Conservation (phyloP, 2,329 filamentous ascomycete genomes). For the Metarhizium brunneum region DNA sequence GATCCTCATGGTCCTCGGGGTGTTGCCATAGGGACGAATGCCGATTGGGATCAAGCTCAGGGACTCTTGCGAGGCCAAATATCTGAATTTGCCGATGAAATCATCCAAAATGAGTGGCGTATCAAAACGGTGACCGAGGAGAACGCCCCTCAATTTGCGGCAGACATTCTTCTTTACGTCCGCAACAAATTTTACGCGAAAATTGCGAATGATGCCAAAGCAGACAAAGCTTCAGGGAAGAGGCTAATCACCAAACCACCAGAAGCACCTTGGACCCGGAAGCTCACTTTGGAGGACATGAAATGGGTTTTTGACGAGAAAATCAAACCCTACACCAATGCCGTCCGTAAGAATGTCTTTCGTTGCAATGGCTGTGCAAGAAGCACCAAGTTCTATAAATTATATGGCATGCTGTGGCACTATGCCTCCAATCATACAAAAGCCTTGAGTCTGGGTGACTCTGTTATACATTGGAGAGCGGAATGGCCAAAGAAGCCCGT, state of each 20-base stretch:
- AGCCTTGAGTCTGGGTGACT: conserved; percentile 57
- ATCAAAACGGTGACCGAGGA: conserved; percentile 55
- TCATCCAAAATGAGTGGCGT: conserved; percentile 51
- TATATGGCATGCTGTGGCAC: conserved; percentile 74
- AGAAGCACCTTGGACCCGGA: conserved; percentile 46
- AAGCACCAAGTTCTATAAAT: conserved; percentile 59
- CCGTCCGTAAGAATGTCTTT: conserved; percentile 62
- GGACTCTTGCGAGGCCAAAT: conserved; percentile 57
- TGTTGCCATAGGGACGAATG: conserved; percentile 44
- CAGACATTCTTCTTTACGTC: conserved; percentile 59
- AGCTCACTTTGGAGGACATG: conserved; percentile 73
- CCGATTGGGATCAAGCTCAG: conserved; percentile 64
- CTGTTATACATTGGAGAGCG: conserved; percentile 70
- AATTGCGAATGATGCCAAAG: conserved; percentile 42
- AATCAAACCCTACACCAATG: conserved; percentile 59
- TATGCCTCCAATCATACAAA: conserved; percentile 75
- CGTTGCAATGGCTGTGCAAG: conserved; percentile 61
- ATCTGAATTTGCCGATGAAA: conserved; percentile 58
- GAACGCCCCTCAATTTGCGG: conserved; percentile 59
- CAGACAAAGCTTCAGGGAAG: conserved; percentile 25
- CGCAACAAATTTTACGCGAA: conserved; percentile 57
- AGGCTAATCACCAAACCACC: conserved; percentile 36
- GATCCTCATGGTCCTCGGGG: background rate
- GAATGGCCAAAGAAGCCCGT: conserved; percentile 72
- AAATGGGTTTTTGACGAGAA: conserved; percentile 76